Percentiles rank a stretch among this genome's conserved stretches.
These are phyloP conservation scores for Calonectria pseudoreteaudii DNA, from an alignment of 2,329 filamentous ascomycete genomes.

Conservation along the genomic window DNA sequence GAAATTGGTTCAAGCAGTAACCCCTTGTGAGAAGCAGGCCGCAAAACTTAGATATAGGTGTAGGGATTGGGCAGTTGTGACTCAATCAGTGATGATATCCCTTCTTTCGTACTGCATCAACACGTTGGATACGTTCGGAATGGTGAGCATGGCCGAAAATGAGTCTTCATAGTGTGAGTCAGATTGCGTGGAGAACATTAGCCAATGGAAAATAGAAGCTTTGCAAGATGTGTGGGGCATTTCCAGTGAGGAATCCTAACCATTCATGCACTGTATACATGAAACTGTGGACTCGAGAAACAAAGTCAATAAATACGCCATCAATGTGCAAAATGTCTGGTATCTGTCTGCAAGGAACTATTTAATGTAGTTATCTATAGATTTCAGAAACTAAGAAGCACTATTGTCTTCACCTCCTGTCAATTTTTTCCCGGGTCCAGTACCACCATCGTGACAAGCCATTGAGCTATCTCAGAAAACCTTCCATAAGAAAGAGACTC, in stretches of 20 bases:
- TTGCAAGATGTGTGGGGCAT: not conserved
- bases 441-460: not conserved
- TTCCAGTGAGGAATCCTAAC: not conserved
- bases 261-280: not conserved
- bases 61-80: not conserved
- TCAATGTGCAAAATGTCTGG: not conserved
- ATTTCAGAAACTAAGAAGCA: not conserved
- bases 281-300: not conserved
- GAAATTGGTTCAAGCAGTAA: not conserved
- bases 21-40: not conserved
- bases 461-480: not conserved
- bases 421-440: not conserved
- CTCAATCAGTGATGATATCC: not conserved
- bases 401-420: not conserved
- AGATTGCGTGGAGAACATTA: not conserved
- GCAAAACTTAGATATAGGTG: not conserved
- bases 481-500: not conserved
- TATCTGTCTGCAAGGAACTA: not conserved
- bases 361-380: too few species aligned
- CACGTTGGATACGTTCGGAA: too few species aligned
- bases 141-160: not conserved
- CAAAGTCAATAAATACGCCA: not conserved
- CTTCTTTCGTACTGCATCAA: not conserved
- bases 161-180: constrained; percentile 1
- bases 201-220: not conserved